These are phyloP conservation scores for Saitozyma podzolica DNA, from an alignment of 768 basidiomycete genomes.

Conservation along the genomic window DNA sequence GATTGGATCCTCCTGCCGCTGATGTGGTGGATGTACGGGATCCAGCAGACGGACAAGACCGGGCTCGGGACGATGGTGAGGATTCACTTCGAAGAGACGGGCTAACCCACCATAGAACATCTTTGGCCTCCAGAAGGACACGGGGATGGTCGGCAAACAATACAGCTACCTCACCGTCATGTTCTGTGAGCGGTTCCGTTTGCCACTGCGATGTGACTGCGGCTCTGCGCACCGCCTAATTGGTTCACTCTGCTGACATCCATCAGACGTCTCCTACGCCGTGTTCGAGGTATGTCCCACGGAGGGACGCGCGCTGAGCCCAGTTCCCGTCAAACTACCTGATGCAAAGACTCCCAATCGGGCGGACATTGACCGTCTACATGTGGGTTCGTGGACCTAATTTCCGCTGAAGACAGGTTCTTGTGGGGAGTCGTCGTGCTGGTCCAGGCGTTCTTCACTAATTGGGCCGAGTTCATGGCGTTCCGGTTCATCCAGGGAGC, in stretches of 20 bases:
- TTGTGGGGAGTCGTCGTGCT: conserved; percentile 31
- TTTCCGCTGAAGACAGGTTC: conserved; percentile 25
- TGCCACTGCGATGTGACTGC: too few species aligned
- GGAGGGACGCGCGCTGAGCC: too few species aligned
- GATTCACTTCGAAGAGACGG: neutral
- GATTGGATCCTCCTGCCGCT: conserved; percentile 21
- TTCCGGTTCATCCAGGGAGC: conserved; percentile 27
- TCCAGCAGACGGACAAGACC: conserved; percentile 38
- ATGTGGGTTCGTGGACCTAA: conserved; percentile 21
- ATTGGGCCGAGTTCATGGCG: conserved; percentile 27
- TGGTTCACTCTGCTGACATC: too few species aligned
- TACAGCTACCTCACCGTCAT: conserved; percentile 30
- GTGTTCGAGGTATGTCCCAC: conserved; percentile 14
- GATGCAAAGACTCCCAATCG: conserved; percentile 19
- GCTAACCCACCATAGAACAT: conserved; percentile 8
- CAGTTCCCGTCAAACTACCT: conserved; percentile 29
- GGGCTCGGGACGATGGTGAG: conserved; percentile 12
- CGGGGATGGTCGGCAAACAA: conserved; percentile 26
- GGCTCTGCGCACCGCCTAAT: too few species aligned
- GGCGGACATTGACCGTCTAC: neutral
- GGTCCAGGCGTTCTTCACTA: conserved; percentile 20
- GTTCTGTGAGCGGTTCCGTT: conserved; percentile 10
- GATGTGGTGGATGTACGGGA: conserved; percentile 41
- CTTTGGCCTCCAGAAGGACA: conserved; percentile 22
- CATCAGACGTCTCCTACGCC: conserved; percentile 15